These are phyloP conservation scores for Suillus occidentalis DNA, from an alignment of 768 basidiomycete species.

Conservation along the genomic window DNA sequence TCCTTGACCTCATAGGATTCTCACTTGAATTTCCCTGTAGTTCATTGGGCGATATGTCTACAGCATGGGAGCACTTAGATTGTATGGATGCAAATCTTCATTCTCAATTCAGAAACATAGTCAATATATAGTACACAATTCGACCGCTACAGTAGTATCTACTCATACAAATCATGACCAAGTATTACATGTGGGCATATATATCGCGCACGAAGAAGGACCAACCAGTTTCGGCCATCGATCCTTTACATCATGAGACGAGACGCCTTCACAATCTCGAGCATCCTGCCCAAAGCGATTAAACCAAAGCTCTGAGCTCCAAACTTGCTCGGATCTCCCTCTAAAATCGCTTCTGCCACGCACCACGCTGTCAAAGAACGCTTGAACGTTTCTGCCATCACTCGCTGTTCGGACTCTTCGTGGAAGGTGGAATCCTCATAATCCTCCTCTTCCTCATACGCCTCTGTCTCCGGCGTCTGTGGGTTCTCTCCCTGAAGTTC, in stretches of 20 bases:
- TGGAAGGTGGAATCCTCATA: conserved; percentile 26
- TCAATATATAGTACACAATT: too few relatives aligned
- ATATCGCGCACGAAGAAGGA: too few relatives aligned
- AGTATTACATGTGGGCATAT: too few relatives aligned
- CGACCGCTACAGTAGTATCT: too few relatives aligned
- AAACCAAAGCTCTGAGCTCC: conserved; percentile 48
- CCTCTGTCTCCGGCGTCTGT: not conserved
- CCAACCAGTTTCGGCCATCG: too few relatives aligned
- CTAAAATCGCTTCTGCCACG: conserved; percentile 33
- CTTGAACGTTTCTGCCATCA: conserved; percentile 31
- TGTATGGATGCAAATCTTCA: too few relatives aligned
- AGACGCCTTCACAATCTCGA: conserved; percentile 39
- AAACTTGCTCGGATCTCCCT: conserved; percentile 27
- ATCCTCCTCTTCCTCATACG: conserved; percentile 24
- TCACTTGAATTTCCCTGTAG: too few relatives aligned
- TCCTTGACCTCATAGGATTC: too few relatives aligned
- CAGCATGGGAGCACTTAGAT: too few relatives aligned
- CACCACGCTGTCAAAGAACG: conserved; percentile 48
- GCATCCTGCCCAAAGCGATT: conserved; percentile 43
- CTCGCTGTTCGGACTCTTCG: conserved; percentile 21
- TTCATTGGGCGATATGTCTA: too few relatives aligned
- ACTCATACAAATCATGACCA: too few relatives aligned
- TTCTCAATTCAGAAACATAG: too few relatives aligned
- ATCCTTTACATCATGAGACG: not conserved
- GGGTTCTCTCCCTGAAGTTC: conserved; percentile 26